These are phyloP conservation scores for Tulasnella sp. DNA, from an alignment of 768 basidiomycete species.

Conservation along the genomic window DNA sequence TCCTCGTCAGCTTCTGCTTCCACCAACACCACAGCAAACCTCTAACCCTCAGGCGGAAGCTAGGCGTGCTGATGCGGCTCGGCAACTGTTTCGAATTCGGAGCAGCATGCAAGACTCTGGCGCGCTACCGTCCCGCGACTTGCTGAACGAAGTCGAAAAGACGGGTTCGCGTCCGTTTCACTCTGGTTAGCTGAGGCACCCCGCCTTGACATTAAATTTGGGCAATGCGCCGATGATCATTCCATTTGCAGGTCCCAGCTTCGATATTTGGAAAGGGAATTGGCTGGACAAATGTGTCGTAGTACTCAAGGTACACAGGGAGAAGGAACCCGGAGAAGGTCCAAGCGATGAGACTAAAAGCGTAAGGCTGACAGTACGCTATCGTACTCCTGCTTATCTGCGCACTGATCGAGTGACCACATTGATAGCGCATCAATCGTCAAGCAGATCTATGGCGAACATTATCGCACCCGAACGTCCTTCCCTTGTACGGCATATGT, in stretches of 20 bases:
- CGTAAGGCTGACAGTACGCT: too few relatives aligned
- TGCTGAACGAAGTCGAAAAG: constrained; percentile 4
- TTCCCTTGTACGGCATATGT: constrained; percentile 1
- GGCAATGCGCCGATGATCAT: neutral
- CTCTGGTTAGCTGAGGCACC: too few relatives aligned
- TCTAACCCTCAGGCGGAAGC: too few relatives aligned
- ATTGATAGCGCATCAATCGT: neutral
- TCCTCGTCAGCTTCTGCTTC: too few relatives aligned
- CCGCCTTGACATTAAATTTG: neutral
- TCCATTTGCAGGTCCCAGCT: neutral
- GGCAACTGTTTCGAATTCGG: neutral
- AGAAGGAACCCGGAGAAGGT: neutral
- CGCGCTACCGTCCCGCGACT: neutral
- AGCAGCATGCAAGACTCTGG: neutral
- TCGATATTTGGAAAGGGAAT: constrained; percentile 7
- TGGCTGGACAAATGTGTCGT: constrained; percentile 5
- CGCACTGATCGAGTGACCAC: too few relatives aligned
- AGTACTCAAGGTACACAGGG: constrained; percentile 5
- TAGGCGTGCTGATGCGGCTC: neutral
- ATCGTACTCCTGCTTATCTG: too few relatives aligned
- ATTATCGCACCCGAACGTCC: constrained; percentile 2
- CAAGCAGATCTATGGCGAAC: constrained; percentile 10
- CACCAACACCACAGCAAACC: too few relatives aligned
- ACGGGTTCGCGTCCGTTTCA: neutral
- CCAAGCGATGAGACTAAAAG: neutral